Percentiles rank a stretch among this genome's conserved stretches.
Evolutionary conservation across 2,329 filamentous ascomycete species (phyloP).

Genomic region (Dactylella cylindrospora): DNA sequence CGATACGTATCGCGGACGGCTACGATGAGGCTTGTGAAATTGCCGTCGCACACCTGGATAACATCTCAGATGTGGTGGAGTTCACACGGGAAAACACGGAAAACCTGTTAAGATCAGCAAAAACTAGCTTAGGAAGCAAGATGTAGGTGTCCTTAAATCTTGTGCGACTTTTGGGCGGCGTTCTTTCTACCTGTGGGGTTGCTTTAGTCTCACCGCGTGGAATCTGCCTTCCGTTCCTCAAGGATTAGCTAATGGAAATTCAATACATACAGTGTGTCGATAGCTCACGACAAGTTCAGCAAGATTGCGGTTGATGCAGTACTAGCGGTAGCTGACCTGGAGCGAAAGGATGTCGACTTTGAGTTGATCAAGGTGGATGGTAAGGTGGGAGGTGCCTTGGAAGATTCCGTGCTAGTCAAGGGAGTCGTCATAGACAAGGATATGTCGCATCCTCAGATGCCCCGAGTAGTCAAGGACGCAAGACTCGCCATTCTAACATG

Average conservation of each 20-base stretch:
- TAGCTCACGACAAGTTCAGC: conserved; percentile 96
- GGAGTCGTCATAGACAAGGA: conserved; percentile 99
- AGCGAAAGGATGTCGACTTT: conserved; percentile 96
- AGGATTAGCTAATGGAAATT: conserved; percentile 43
- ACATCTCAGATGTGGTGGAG: conserved; percentile 85
- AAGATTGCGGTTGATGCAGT: conserved; percentile 97
- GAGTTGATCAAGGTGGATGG: conserved; percentile 99
- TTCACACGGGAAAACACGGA: conserved; percentile 77
- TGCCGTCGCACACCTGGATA: conserved; percentile 86
- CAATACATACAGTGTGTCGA: conserved; percentile 67
- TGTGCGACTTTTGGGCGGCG: conserved; percentile 9
- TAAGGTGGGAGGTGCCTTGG: conserved; percentile 90
- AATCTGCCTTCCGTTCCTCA: conserved; percentile 4
- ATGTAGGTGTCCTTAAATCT: conserved; percentile 58
- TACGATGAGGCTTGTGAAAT: conserved; percentile 98
- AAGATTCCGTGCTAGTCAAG: conserved; percentile 92
- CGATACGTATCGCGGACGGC: conserved; percentile 95
- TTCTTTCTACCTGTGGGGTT: not conserved
- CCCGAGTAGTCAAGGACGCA: conserved; percentile 87
- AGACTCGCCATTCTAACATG: conserved; percentile 98
- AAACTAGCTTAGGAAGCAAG: conserved; percentile 95
- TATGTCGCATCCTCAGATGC: conserved; percentile 99
- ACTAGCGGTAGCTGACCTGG: conserved; percentile 90
- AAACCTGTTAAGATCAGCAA: conserved; percentile 91
- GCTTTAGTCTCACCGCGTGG: conserved; percentile 3